A percentile compares a stretch with the other conserved stretches of the same genome.
phyloP scores from a whole-genome alignment of 169 alveolate genomes.

The Eimeria necatrix region DNA sequence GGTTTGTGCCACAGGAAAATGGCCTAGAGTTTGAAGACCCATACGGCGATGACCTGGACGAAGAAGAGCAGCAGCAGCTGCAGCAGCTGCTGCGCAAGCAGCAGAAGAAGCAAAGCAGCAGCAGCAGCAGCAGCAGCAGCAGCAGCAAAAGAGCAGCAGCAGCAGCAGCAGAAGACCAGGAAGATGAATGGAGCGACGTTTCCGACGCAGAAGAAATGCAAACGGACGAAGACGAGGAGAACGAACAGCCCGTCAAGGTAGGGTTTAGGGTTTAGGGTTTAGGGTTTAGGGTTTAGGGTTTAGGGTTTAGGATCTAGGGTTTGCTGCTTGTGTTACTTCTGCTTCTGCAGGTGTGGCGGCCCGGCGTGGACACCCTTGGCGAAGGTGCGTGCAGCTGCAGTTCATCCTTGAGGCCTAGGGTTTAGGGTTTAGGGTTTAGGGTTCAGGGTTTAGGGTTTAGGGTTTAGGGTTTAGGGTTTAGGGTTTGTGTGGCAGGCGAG shows the following conservation, averaged over 20 bases:
- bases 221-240: slow-evolving; percentile 5
- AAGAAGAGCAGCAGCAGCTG: slow-evolving; percentile 9
- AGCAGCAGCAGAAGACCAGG: too few relatives aligned
- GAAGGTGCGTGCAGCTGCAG: slow-evolving; percentile 9
- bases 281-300: not conserved
- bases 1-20: not conserved
- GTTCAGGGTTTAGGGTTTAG: not conserved
- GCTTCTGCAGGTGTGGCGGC: slow-evolving; percentile 35
- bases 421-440: not conserved
- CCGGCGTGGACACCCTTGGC: slow-evolving; percentile 34
- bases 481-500: slow-evolving; percentile 65
- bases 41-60: slow-evolving; percentile 16
- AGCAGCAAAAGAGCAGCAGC: not conserved
- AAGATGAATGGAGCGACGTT: not conserved
- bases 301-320: not conserved
- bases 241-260: not conserved
- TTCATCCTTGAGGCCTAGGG: not conserved
- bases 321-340: not conserved
- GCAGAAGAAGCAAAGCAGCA: not conserved
- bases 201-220: not conserved
- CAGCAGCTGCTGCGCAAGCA: not conserved
- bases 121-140: not conserved
- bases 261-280: not conserved
- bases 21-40: slow-evolving; percentile 49
- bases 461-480: not conserved